phyloP scores from a whole-genome alignment of 495 filamentous ascomycete genomes.

The Neurospora pannonica region DNA sequence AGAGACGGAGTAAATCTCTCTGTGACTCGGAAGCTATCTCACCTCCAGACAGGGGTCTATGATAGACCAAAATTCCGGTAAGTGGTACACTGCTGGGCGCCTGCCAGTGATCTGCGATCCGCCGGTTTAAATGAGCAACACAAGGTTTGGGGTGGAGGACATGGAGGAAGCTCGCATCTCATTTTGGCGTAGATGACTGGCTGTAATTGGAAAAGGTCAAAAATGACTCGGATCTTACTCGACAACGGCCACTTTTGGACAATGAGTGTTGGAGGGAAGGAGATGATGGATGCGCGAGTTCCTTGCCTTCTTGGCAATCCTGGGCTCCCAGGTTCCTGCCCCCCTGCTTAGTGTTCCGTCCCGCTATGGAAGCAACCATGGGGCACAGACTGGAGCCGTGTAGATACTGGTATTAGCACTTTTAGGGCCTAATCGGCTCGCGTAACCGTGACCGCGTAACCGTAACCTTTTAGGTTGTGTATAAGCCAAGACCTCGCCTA shows the following conservation, averaged over 20 bases:
- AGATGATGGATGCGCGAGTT: neutral
- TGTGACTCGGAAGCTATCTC: neutral
- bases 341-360: neutral
- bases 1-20: neutral
- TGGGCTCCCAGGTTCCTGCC: neutral
- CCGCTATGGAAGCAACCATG: neutral
- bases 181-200: neutral
- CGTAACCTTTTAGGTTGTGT: too few species aligned
- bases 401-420: neutral
- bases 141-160: neutral
- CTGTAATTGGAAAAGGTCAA: neutral
- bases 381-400: neutral
- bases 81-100: neutral
- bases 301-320: neutral
- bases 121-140: neutral
- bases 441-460: too few species aligned
- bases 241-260: neutral
- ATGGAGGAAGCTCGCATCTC: neutral
- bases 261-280: neutral
- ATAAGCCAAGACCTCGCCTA: too few species aligned
- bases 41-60: neutral
- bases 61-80: neutral
- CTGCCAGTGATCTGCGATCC: neutral
- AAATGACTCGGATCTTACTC: neutral
- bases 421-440: neutral